Conservation (phyloP, 495 filamentous ascomycete species). For the Penicillium coffeae region DNA sequence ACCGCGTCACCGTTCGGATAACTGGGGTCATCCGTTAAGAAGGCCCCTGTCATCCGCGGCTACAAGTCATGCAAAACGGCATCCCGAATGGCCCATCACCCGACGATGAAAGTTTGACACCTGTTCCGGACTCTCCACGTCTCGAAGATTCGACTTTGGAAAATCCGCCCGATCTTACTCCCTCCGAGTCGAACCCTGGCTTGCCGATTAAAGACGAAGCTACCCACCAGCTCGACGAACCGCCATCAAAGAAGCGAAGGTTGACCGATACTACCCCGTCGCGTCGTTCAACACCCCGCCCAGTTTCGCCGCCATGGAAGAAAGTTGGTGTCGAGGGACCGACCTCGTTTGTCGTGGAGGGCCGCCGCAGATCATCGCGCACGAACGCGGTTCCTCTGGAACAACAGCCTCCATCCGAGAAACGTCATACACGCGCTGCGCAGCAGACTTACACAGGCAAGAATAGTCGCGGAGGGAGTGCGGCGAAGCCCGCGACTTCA, state of each 20-base stretch:
- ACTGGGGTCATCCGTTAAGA: constrained; percentile 54
- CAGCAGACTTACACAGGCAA: constrained; percentile 28
- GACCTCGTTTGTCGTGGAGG: constrained; percentile 76
- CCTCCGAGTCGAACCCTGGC: constrained; percentile 26
- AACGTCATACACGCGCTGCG: constrained; percentile 52
- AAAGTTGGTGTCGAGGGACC: constrained; percentile 81
- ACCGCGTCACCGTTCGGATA: constrained; percentile 64
- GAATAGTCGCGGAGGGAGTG: constrained; percentile 13
- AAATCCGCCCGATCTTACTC: constrained; percentile 21
- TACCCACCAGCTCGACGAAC: constrained; percentile 42
- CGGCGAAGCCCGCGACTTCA: constrained; percentile 24
- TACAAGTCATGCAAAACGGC: constrained; percentile 59
- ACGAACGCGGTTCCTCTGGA: constrained; percentile 72
- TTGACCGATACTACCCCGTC: constrained; percentile 49
- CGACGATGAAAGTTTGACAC: constrained; percentile 44
- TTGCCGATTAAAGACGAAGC: constrained; percentile 33
- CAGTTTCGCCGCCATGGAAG: constrained; percentile 88
- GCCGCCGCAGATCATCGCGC: constrained; percentile 79
- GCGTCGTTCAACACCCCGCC: constrained; percentile 47
- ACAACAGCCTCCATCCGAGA: constrained; percentile 61
- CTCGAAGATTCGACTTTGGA: constrained; percentile 26
- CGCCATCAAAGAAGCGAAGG: constrained; percentile 72
- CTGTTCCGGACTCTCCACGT: constrained; percentile 23
- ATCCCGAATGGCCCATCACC: constrained; percentile 44
- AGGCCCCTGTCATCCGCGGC: constrained; percentile 47